Evolutionary conservation across 805 yeast genomes (phyloP), one percentile per base, ranked within the genome.

Genomic region (Scheffersomyces spartinae): DNA sequence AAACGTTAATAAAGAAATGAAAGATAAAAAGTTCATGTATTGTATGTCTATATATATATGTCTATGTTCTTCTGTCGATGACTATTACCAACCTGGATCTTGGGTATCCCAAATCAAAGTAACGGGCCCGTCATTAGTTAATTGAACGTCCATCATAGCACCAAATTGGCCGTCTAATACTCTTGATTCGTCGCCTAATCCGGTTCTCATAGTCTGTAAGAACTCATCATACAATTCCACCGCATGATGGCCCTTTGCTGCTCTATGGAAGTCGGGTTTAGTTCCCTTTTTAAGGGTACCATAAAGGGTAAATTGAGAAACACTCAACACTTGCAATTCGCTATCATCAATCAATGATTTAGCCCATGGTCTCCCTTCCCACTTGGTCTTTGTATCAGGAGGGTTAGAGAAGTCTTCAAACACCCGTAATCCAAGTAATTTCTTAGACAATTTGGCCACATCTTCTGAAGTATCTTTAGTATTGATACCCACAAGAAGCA

Each of bases 61-160:
- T n/a, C n/a, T n/a, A n/a, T n/a, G n/a, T n/a, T n/a, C n/a, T n/a
- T n/a, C n/a, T n/a, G n/a, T n/a, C n/a, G n/a, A n/a, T n/a, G n/a
- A n/a, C n/a, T n/a, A n/a, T n/a, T n/a, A n/a, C n/a, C n/a, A n/a
- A n/a, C n/a, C n/a, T 7, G 28, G 25, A 21, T 68, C 70, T 25
- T 52, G 65, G 1, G 88, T 78, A 45, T 86, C 95, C 56, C 79
- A 68, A 12, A 76, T 68, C 17, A 88, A 77, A 0, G 97, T 88
- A 1, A 82, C 84, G 0, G 97, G 97, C 1, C 97, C 97, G 41
- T 88, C 96, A 43, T 91, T 91, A 9, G 77, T 72, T 32, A 88
- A 51, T 1, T 68, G 67, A 9, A 93, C 95, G 35, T 83, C 94
- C 98, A 91, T 91, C 95, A 88, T 82, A 7, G 88, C 97, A 0